Evolutionary conservation across 2,329 filamentous ascomycete genomes (phyloP).

Genomic region (Ambrosiella cleistominuta): DNA sequence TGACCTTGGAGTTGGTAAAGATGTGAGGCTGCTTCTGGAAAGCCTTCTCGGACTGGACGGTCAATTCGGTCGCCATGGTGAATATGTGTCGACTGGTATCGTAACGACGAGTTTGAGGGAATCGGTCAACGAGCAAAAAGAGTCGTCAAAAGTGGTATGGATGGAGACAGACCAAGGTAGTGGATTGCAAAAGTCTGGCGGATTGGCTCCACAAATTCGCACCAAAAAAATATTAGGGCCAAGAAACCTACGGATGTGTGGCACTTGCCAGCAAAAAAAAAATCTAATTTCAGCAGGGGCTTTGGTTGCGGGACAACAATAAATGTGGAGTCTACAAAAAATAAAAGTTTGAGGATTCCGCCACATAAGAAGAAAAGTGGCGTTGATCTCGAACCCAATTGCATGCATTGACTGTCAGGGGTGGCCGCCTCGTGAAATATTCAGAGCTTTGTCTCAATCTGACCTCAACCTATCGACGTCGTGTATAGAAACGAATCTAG

Average conservation of each 20-base stretch:
- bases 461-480: background rate
- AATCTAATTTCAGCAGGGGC: background rate
- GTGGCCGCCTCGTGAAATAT: background rate
- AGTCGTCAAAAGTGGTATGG: conserved; percentile 12
- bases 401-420: background rate
- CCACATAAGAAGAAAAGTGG: background rate
- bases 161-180: conserved; percentile 7
- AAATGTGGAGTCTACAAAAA: background rate
- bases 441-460: too few relatives aligned
- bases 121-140: conserved; percentile 11
- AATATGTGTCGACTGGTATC: conserved; percentile 14
- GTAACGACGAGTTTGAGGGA: conserved; percentile 11
- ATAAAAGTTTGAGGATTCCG: background rate
- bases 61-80: conserved; percentile 93
- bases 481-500: too few relatives aligned
- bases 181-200: conserved; percentile 13
- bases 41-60: conserved; percentile 99
- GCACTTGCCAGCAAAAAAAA: conserved; percentile 4
- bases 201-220: conserved; percentile 12
- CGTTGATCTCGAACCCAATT: background rate
- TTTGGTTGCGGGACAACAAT: background rate
- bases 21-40: conserved; percentile 99
- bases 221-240: conserved; percentile 13
- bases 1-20: conserved; percentile 95
- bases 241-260: conserved; percentile 12